Evolutionary conservation across 306 rosid genomes (phyloP).

Genomic region (Betula pendula): DNA sequence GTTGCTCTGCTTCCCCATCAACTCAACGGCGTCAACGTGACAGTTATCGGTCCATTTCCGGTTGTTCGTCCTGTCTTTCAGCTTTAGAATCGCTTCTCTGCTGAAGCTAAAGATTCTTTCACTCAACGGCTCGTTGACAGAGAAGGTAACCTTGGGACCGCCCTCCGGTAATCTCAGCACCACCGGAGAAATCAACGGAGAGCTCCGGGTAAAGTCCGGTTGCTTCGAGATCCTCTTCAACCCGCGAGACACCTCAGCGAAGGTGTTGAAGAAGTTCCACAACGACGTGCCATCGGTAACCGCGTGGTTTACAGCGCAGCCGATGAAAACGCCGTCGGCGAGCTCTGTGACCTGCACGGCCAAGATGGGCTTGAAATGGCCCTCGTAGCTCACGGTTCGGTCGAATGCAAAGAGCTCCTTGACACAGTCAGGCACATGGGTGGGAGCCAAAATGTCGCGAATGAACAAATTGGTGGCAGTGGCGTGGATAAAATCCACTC

Average conservation of each 20-base stretch:
- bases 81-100: conserved; percentile 56
- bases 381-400: conserved; percentile 63
- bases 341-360: conserved; percentile 78
- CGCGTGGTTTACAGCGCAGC: conserved; percentile 75
- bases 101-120: conserved; percentile 83
- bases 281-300: conserved; percentile 84
- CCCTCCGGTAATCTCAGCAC: conserved; percentile 64
- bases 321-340: conserved; percentile 74
- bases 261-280: conserved; percentile 94
- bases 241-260: conserved; percentile 57
- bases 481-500: conserved; percentile 67
- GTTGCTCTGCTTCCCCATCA: conserved; percentile 54
- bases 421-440: conserved; percentile 43
- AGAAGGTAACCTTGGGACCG: conserved; percentile 75
- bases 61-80: conserved; percentile 55
- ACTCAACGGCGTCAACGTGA: conserved; percentile 37
- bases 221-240: conserved; percentile 28
- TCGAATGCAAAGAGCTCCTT: conserved; percentile 63
- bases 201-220: conserved; percentile 66
- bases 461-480: conserved; percentile 23
- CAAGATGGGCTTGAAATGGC: conserved; percentile 63
- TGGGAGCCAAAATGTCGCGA: conserved; percentile 46
- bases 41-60: conserved; percentile 3
- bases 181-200: conserved; percentile 48
- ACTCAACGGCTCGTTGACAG: conserved; percentile 45